Percentiles rank a stretch among this genome's conserved stretches.
phyloP scores from a whole-genome alignment of 495 filamentous ascomycete species.

The Aspergillus affinis region DNA sequence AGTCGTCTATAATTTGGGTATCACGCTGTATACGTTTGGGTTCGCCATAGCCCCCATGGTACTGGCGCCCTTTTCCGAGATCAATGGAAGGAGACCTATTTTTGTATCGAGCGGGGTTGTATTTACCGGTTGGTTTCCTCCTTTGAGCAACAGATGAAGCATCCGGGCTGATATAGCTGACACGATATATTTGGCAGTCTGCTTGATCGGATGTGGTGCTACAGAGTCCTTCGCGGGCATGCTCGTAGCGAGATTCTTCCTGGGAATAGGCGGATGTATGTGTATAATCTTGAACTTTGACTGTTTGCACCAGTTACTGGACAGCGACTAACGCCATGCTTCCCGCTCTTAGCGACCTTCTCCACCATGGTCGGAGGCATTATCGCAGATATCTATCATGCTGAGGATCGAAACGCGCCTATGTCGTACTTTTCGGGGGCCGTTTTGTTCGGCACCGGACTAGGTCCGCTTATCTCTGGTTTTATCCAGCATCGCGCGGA shows the following conservation, averaged over 20 bases:
- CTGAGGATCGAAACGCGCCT: conserved; percentile 76
- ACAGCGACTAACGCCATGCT: neutral
- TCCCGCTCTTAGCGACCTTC: conserved; percentile 58
- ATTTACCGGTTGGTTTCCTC: conserved; percentile 39
- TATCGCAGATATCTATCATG: conserved; percentile 82
- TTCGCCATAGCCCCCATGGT: conserved; percentile 81
- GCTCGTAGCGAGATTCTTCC: conserved; percentile 74
- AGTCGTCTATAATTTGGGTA: conserved; percentile 63
- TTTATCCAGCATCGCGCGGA: conserved; percentile 63
- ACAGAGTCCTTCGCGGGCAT: conserved; percentile 71
- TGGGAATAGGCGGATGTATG: conserved; percentile 66
- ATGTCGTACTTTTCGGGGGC: conserved; percentile 83
- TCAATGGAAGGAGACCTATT: conserved; percentile 70
- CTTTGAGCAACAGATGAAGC: neutral
- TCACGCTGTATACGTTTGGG: conserved; percentile 74
- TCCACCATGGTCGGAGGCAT: conserved; percentile 92
- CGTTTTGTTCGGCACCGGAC: conserved; percentile 77
- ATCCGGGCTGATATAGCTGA: neutral
- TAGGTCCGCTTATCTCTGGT: conserved; percentile 71
- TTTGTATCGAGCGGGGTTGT: conserved; percentile 66
- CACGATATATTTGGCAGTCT: conserved; percentile 37
- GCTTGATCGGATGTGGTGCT: conserved; percentile 71
- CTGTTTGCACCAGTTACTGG: neutral
- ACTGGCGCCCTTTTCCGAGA: conserved; percentile 78
- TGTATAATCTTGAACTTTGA: conserved; percentile 6